Conservation (phyloP, 2,329 filamentous ascomycete genomes). For the Graphilbum fragrans region DNA sequence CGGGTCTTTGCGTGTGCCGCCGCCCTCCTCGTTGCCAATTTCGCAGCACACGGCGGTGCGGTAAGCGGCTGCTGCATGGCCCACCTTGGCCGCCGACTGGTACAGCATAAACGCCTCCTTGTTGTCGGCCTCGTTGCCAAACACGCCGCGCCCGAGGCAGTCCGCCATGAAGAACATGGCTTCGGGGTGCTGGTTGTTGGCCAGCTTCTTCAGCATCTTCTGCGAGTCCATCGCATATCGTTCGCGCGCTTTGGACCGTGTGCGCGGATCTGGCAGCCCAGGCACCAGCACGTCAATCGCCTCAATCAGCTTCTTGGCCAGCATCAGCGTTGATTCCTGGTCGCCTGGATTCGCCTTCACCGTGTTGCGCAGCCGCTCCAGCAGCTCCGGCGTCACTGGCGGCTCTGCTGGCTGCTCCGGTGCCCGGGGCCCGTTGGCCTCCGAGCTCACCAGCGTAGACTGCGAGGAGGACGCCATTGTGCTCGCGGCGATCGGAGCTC, state of each 20-base stretch:
- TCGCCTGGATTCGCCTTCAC: constrained; percentile 64
- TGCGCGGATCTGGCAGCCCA: constrained; percentile 53
- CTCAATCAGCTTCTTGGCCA: constrained; percentile 79
- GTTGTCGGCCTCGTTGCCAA: constrained; percentile 69
- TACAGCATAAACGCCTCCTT: constrained; percentile 93
- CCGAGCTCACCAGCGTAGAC: background rate
- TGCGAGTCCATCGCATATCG: constrained; percentile 76
- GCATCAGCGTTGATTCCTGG: constrained; percentile 53
- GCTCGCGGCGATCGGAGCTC: constrained; percentile 17
- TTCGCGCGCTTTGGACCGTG: constrained; percentile 64
- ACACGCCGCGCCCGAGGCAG: constrained; percentile 67
- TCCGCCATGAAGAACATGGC: constrained; percentile 94
- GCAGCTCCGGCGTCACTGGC: constrained; percentile 65
- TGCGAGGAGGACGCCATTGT: background rate
- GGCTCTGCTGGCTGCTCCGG: constrained; percentile 16
- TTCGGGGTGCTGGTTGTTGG: constrained; percentile 58
- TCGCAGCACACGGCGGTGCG: constrained; percentile 95
- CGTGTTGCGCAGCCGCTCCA: constrained; percentile 59
- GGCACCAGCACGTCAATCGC: constrained; percentile 65
- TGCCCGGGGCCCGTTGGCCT: constrained; percentile 9
- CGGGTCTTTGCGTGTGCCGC: constrained; percentile 81
- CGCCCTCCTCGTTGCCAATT: constrained; percentile 86
- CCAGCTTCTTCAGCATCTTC: constrained; percentile 84
- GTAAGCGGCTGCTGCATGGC: constrained; percentile 79
- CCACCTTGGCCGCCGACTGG: constrained; percentile 82